Evolutionary conservation across 164 flowering plant species (phyloP), one percentile per base, ranked within the genome.

Genomic region (Vitis riparia): DNA sequence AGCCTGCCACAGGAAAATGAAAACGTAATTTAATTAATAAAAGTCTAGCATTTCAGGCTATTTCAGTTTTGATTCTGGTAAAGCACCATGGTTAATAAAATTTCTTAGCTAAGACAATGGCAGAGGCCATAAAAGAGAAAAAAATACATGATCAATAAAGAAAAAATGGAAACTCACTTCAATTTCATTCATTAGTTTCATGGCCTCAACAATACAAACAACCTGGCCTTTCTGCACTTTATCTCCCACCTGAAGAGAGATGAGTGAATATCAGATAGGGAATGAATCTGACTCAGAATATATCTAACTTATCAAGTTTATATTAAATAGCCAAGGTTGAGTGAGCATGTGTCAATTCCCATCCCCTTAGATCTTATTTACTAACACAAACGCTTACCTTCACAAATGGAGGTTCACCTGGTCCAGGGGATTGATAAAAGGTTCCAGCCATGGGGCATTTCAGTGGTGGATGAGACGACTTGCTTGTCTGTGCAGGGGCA

Each of bases 391-490:
- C 5, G 57, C 57, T 64, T 75, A 85, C 95, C 92, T 90, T 87
- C 62, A 90, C 89, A 80, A 90, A 87, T 72, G 92, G 83, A 14
- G 92, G 89, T 73, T 80, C 95, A 37, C 95, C 92, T 66, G 94
- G 94, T 67, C 72, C 92, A 73, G 92, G 83, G 67, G 68, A 64
- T 8, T 84, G 81, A 58, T 90, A 90, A 68, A 90, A 85, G 27
- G 91, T 90, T 62, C 94, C 94, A 69, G 94, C 92, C 92, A 90
- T 90, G 53, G 94, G 94, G 51, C 86, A 83, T 62, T 90, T 87
- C 55, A 90, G 76, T 47, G 89, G 78, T 15, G 92, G 91, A 76
- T 75, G 86, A 10, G 89, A 83, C 23, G 89, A 83, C n/a, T 60
- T 63, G 65, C 69, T 67, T 63, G 85, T 3, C 63, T 82, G 79